Base-by-base conservation (phyloP, 805 yeast species). In the Cyberlindnera petersonii region DNA sequence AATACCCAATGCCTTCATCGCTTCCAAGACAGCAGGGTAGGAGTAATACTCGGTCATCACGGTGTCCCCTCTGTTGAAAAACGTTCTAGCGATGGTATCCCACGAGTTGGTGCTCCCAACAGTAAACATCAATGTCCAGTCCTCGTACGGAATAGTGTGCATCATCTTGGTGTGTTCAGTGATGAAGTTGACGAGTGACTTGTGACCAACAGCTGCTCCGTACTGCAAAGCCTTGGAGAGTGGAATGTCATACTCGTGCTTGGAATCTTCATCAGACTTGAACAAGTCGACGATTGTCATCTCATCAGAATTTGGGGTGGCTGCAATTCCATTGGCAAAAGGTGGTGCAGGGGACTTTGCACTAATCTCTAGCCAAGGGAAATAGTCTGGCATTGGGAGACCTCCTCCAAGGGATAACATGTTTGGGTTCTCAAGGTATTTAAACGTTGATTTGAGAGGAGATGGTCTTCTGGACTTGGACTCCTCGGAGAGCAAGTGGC, bases 371-470 rank as follows among this genome's bases (percentile, higher is more conserved):
- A 87, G 86, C 74, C 91, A 86, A 30, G 98, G 98, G 74, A 91
- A 91, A 64, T 86, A 84, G 47, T 84, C 91, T 20, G 96, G 68
- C 60, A 86, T 67, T 11, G 98, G 98, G 52, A 91, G 74, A 8
- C 98, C 98, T 53, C 98, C 98, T 39, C 97, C 98, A 40, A 91
- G 74, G 59, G 88, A 89, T 40, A 87, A 79, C 57, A 93, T 71
- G 37, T 81, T 77, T 24, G 95, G 96, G 47, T 76, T 72, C 30
- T 69, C 67, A 56, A 69, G 82, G 68, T 84, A 82, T 58, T 78
- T 79, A 71, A 91, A 86, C 14, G 95, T 94, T 27, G 77, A 66
- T 66, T 93, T 91, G 64, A 91, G 72, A 11, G 86, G 82, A 10
- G 96, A 87, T 24, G 82, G 77, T 35, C 72, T 66, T 67, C 98